A percentile compares a stretch with the other conserved stretches of the same genome.
Conservation (phyloP, 2,329 filamentous ascomycete genomes). For the Nemania bipapillata region DNA sequence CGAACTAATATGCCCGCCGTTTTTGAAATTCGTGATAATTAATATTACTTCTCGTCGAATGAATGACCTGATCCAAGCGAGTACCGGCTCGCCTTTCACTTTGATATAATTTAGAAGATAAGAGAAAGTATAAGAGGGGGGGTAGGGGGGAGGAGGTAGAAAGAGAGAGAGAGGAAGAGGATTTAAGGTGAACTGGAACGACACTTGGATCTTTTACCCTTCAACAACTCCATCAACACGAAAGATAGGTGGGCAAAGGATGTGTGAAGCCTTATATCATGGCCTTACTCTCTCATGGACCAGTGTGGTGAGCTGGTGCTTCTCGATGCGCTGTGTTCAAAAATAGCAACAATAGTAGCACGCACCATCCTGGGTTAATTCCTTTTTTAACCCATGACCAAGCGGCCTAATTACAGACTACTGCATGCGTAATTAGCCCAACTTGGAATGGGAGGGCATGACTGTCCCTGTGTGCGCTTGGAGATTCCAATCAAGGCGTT, state of each 20-base stretch:
- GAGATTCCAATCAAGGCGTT: constrained; percentile 58
- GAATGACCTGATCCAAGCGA: constrained; percentile 68
- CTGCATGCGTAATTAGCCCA: constrained; percentile 51
- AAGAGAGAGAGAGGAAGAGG: constrained; percentile 52
- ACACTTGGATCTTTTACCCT: constrained; percentile 63
- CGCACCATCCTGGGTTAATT: constrained; percentile 54
- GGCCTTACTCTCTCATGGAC: constrained; percentile 58
- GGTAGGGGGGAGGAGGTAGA: constrained; percentile 52
- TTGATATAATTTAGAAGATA: constrained; percentile 48
- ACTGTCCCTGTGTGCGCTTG: constrained; percentile 58
- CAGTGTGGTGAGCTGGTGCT: constrained; percentile 50
- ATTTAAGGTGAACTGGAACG: constrained; percentile 57
- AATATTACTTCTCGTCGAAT: constrained; percentile 58
- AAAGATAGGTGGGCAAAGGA: constrained; percentile 56
- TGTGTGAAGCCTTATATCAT: constrained; percentile 69
- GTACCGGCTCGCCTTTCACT: constrained; percentile 67
- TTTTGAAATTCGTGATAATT: constrained; percentile 51
- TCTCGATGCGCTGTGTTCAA: constrained; percentile 56
- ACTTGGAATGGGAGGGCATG: constrained; percentile 46
- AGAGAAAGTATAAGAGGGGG: constrained; percentile 51
- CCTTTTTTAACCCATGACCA: constrained; percentile 54
- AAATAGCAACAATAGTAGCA: constrained; percentile 55
- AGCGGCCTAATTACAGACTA: constrained; percentile 52
- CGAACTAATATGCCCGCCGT: constrained; percentile 42
- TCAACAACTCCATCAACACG: constrained; percentile 59